Conservation (phyloP, 2,329 filamentous ascomycete genomes). For the Seiridium cupressi region DNA sequence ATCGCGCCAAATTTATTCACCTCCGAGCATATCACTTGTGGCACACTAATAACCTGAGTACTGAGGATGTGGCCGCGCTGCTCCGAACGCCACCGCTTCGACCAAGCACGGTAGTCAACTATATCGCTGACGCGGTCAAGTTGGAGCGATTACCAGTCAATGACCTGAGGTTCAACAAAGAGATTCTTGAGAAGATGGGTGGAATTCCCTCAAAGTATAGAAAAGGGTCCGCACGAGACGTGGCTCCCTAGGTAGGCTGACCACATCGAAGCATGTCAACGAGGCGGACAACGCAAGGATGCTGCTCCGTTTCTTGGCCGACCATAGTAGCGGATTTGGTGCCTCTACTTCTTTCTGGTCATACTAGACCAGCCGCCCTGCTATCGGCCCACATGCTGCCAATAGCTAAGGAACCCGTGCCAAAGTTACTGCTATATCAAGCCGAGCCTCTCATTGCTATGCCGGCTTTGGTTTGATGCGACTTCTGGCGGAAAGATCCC, state of each 20-base stretch:
- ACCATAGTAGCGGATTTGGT: too few relatives aligned
- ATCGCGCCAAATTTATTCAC: constrained; percentile 19
- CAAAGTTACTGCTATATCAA: too few relatives aligned
- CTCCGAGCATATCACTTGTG: constrained; percentile 65
- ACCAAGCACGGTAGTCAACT: constrained; percentile 51
- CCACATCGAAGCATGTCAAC: too few relatives aligned
- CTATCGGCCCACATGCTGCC: too few relatives aligned
- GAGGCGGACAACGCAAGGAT: too few relatives aligned
- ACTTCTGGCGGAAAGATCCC: too few relatives aligned
- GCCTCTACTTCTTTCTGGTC: too few relatives aligned
- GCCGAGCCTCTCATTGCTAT: too few relatives aligned
- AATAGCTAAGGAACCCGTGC: too few relatives aligned
- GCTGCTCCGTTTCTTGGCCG: too few relatives aligned
- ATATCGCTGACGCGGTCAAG: constrained; percentile 57
- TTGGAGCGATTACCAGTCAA: constrained; percentile 51
- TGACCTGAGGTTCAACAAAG: constrained; percentile 38
- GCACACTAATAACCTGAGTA: constrained; percentile 49
- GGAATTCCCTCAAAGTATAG: not conserved
- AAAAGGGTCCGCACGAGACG: not conserved
- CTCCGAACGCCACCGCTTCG: constrained; percentile 61
- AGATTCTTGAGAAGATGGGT: constrained; percentile 39
- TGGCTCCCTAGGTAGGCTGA: not conserved
- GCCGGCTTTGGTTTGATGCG: too few relatives aligned
- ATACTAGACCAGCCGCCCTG: too few relatives aligned
- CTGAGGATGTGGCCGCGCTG: constrained; percentile 49